phyloP scores from a whole-genome alignment of 2,329 filamentous ascomycete genomes.

The Sclerotinia minor region DNA sequence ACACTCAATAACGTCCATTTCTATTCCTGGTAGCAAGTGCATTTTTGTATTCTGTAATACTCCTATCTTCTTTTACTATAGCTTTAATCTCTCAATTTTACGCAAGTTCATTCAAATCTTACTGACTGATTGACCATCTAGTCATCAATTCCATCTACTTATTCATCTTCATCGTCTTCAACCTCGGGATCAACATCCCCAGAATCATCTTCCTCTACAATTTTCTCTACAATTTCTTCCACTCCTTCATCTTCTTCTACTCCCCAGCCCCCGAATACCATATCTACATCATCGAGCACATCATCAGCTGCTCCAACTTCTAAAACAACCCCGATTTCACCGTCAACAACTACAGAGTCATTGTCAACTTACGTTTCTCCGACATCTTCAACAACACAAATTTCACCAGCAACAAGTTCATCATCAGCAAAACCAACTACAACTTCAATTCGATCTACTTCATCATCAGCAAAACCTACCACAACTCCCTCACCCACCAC shows the following conservation, averaged over 20 bases:
- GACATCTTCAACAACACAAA: no score
- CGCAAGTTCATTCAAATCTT: background rate
- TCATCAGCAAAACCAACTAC: conserved; percentile 23
- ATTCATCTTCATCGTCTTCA: background rate
- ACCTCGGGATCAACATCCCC: conserved; percentile 13
- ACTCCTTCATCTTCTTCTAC: conserved; percentile 1
- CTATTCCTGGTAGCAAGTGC: background rate
- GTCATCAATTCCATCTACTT: background rate
- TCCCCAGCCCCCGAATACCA: conserved; percentile 12
- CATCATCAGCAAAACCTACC: conserved; percentile 24
- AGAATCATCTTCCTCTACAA: conserved; percentile 20
- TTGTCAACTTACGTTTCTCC: background rate
- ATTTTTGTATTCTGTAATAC: no score
- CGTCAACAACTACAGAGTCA: background rate
- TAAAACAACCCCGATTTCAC: background rate
- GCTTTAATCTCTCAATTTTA: background rate
- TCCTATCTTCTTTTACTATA: background rate
- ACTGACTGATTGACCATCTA: background rate
- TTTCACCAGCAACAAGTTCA: background rate
- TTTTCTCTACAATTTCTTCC: background rate
- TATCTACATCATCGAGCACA: conserved; percentile 13
- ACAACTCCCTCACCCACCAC: conserved; percentile 29
- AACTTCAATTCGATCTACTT: conserved; percentile 29
- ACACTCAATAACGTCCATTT: accelerated
- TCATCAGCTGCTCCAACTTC: background rate